Conservation (phyloP, 768 basidiomycete species). For the Boletus eberwhitei region DNA sequence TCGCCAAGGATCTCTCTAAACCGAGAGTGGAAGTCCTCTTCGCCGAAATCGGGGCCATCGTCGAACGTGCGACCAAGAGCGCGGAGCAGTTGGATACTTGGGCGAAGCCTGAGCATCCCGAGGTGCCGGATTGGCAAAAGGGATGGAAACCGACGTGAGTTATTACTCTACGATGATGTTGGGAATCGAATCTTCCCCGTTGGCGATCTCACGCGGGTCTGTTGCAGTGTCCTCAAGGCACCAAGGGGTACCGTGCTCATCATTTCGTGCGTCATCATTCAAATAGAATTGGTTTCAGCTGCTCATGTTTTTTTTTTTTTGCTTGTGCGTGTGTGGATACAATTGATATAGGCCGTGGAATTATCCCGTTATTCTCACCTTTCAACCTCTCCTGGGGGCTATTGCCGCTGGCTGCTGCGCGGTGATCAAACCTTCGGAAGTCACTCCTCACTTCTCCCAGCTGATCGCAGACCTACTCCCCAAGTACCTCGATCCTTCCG, state of each 20-base stretch:
- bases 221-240: slow-evolving; percentile 40
- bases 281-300: neutral
- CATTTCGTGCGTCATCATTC: slow-evolving; percentile 45
- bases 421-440: slow-evolving; percentile 66
- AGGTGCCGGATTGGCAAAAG: slow-evolving; percentile 40
- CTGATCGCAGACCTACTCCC: slow-evolving; percentile 55
- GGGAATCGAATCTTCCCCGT: neutral
- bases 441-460: slow-evolving; percentile 41
- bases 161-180: neutral
- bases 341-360: slow-evolving; percentile 55
- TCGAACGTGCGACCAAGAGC: slow-evolving; percentile 42
- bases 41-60: slow-evolving; percentile 43
- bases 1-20: slow-evolving; percentile 46
- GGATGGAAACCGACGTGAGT: slow-evolving; percentile 47
- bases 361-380: slow-evolving; percentile 52
- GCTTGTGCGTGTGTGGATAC: neutral
- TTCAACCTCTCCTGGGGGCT: slow-evolving; percentile 64
- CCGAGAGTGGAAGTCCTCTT: slow-evolving; percentile 37
- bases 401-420: slow-evolving; percentile 73
- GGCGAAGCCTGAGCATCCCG: slow-evolving; percentile 43
- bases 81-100: slow-evolving; percentile 57
- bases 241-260: slow-evolving; percentile 63
- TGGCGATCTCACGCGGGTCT: neutral
- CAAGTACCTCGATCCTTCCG: slow-evolving; percentile 49
- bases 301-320: neutral